phyloP scores from a whole-genome alignment of 192 early-diverging fungal species.

The Gigaspora rosea region DNA sequence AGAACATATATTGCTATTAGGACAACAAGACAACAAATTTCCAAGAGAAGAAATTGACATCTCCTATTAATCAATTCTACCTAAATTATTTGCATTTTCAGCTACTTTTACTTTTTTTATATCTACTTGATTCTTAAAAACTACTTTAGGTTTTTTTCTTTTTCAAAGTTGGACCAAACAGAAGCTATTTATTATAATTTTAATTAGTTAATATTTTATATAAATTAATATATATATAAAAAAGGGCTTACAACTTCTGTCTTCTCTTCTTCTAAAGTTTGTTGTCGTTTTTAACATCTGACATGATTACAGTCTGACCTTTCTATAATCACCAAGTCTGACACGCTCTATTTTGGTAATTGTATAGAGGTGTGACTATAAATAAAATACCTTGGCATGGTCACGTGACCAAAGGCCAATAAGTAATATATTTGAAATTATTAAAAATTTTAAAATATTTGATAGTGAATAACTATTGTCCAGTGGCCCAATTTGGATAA shows the following conservation, averaged over 20 bases:
- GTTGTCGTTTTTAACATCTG: slow-evolving; percentile 40
- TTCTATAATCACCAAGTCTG: too few relatives aligned
- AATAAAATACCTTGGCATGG: too few relatives aligned
- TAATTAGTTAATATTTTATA: slow-evolving; percentile 4
- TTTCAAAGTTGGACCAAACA: slow-evolving; percentile 40
- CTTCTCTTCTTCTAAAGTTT: slow-evolving; percentile 34
- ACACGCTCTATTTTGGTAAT: too few relatives aligned
- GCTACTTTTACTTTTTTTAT: slow-evolving; percentile 12
- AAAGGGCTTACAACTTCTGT: slow-evolving; percentile 40
- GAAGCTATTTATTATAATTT: neutral
- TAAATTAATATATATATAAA: slow-evolving; percentile 19
- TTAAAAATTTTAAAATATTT: too few relatives aligned
- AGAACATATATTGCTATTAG: neutral
- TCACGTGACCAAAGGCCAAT: too few relatives aligned
- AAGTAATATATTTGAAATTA: too few relatives aligned
- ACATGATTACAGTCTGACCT: too few relatives aligned
- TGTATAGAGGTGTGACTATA: too few relatives aligned
- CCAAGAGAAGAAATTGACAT: neutral
- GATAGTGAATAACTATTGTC: too few relatives aligned
- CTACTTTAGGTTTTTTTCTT: slow-evolving; percentile 67
- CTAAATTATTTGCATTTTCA: slow-evolving; percentile 11
- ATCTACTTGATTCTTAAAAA: slow-evolving; percentile 45
- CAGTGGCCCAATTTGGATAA: too few relatives aligned
- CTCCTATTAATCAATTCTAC: neutral
- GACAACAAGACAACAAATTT: neutral